Evolutionary conservation across 345 rosid species (phyloP), one percentile per base, ranked within the genome.

Genomic region (Geranium rotundifolium): DNA sequence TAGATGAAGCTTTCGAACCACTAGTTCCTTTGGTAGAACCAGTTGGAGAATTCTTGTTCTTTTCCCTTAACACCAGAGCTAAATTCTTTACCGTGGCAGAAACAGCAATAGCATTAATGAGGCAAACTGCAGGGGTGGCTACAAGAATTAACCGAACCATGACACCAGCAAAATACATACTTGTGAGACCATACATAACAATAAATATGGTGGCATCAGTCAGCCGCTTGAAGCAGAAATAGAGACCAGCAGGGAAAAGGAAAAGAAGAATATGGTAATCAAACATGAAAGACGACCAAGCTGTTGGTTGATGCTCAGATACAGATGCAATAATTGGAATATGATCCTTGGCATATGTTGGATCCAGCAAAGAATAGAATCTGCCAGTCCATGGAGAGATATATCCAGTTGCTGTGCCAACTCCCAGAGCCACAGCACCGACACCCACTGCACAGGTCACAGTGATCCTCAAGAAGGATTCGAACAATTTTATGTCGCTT

Each of bases 321-420:
- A 95, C 99, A 67, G 99, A 95, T 20, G 99, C 99, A 71, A 95
- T 95, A 60, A 90, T 95, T 54, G 99, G 99, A 62, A 90, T 95
- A 68, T 95, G 96, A 80, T 88, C 97, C 79, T 95, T 95, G 0
- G 99, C 99, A 1, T 95, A 95, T 8, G 99, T 95, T 4, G 99
- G 99, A 68, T 95, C 99, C 73, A 95, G 83, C 73, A 90, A 75
- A 49, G 97, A 93, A 77, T 95, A 95, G 69, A 95, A 90, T 10
- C 99, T 80, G 63, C 99, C 99, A 1, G 99, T 88, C 99, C 99
- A 95, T 1, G 99, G 99, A 65, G 97, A 95, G 77, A 95, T 95
- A 65, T 95, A 95, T 55, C 97, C 99, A 71, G 99, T 88, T 19
- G 92, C 95, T 2, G 78, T 86, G 66, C 99, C 99, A 10, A 95